Evolutionary conservation across 352 stramenopile species (phyloP), one percentile per base, ranked within the genome.

Genomic region (Phytophthora cryptogea): DNA sequence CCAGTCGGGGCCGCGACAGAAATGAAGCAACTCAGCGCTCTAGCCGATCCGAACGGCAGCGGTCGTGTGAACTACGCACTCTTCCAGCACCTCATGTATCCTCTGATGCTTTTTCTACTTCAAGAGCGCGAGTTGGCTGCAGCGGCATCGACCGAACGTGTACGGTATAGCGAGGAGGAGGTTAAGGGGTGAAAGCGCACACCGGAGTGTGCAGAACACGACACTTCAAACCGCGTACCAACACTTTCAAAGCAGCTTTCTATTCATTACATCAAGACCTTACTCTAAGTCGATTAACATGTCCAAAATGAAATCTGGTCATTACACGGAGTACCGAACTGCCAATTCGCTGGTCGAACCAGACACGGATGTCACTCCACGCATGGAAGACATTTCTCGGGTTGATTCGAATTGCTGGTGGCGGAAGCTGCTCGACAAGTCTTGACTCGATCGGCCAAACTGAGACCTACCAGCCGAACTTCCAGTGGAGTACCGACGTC

Each of bases 61-160:
- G 78, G 78, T 8, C 77, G 81, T 39, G 81, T 89, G 36, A 86
- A 86, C 63, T 88, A 86, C 40, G 56, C 66, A 27, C 68, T 63
- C 52, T 88, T 88, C 31, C 66, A 86, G 43, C 77, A 89, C 44
- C 57, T 83, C 4, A 48, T 86, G 49, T 76, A 76, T 33, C 78
- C 78, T 6, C 41, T 83, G 16, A 40, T 83, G 9, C 56, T 73
- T 5, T 65, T 64, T 53, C 40, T 86, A 4, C 44, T 62, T 26
- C 71, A 87, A 44, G 64, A 75, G 30, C 63, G 54, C 11, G 58
- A 60, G 41, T 40, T 56, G 8, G 32, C 28, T 36, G 39, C 39
- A 41, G 44, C 33, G 23, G 63, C 20, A 23, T 23, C 20, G 20
- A 2, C 20, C 20, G 20, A 23, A 23, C 20, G 20, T 23, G 20